Evolutionary conservation across 2,329 filamentous ascomycete species (phyloP).

Genomic region (Davidsoniella eucalypti): DNA sequence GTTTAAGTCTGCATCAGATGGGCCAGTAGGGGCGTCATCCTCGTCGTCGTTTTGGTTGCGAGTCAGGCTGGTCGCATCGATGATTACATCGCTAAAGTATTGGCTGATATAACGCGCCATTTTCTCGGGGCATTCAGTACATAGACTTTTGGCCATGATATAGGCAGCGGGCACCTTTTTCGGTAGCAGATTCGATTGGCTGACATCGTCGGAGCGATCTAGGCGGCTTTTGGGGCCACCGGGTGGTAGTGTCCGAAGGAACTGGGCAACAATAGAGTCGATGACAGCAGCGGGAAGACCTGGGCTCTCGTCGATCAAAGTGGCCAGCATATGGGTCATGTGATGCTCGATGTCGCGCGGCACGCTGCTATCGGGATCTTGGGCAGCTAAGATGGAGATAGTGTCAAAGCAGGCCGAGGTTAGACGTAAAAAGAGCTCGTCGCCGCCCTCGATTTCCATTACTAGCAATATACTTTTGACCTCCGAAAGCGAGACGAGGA

Average conservation of each 20-base stretch:
- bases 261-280: slow-evolving; percentile 89
- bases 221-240: slow-evolving; percentile 41
- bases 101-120: slow-evolving; percentile 91
- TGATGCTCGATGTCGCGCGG: slow-evolving; percentile 89
- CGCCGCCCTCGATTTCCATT: slow-evolving; percentile 69
- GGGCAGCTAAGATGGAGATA: slow-evolving; percentile 60
- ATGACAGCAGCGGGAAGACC: slow-evolving; percentile 67
- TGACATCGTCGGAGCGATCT: slow-evolving; percentile 44
- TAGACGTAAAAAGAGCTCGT: slow-evolving; percentile 61
- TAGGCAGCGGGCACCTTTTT: slow-evolving; percentile 87
- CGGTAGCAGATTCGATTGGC: slow-evolving; percentile 66
- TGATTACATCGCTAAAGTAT: slow-evolving; percentile 93
- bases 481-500: slow-evolving; percentile 73
- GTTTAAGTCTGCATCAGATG: slow-evolving; percentile 68
- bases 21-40: slow-evolving; percentile 42
- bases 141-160: slow-evolving; percentile 90
- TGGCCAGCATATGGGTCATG: slow-evolving; percentile 71
- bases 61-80: slow-evolving; percentile 58
- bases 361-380: slow-evolving; percentile 61
- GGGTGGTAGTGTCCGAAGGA: slow-evolving; percentile 69
- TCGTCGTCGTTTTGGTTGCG: slow-evolving; percentile 46
- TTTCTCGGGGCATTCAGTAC: slow-evolving; percentile 75
- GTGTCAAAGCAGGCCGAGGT: slow-evolving; percentile 90
- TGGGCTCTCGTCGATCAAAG: slow-evolving; percentile 70
- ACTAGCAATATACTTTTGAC: slow-evolving; percentile 90